Evolutionary conservation across 306 rosid species (phyloP).

Genomic region (Fragaria ananassa): DNA sequence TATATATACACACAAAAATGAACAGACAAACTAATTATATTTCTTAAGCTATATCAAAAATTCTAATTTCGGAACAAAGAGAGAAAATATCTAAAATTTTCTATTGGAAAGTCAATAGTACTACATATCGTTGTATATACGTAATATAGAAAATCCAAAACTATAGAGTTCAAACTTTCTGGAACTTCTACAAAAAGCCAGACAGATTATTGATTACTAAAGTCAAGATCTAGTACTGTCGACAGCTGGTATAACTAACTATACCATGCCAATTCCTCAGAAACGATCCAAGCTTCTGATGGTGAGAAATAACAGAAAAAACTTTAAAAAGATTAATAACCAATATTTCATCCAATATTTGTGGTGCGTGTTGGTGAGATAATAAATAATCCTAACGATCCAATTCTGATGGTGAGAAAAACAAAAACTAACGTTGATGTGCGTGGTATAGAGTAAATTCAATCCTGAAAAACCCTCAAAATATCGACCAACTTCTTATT

Average conservation of each 20-base stretch:
- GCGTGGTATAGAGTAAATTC: background rate
- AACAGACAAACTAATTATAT: too few relatives aligned
- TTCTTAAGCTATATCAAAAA: too few relatives aligned
- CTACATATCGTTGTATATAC: too few relatives aligned
- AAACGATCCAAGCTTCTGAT: too few relatives aligned
- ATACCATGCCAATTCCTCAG: too few relatives aligned
- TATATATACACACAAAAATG: too few relatives aligned
- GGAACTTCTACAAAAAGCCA: background rate
- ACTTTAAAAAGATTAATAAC: too few relatives aligned
- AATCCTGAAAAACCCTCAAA: background rate
- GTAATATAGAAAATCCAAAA: background rate
- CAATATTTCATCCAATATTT: background rate
- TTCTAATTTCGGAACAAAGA: too few relatives aligned
- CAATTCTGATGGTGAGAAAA: too few relatives aligned
- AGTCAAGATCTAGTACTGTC: background rate
- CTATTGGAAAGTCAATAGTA: background rate
- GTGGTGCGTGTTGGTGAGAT: background rate
- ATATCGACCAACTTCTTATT: background rate
- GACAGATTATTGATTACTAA: background rate
- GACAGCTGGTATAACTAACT: background rate
- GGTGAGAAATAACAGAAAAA: too few relatives aligned
- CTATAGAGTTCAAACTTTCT: background rate
- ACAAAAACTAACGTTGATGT: too few relatives aligned
- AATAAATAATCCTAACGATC: too few relatives aligned
- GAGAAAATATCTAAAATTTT: background rate